Percentiles rank a stretch among this genome's conserved stretches.
Evolutionary conservation across 2,329 filamentous ascomycete genomes (phyloP).

Genomic region (Chaetothyriales sp.): DNA sequence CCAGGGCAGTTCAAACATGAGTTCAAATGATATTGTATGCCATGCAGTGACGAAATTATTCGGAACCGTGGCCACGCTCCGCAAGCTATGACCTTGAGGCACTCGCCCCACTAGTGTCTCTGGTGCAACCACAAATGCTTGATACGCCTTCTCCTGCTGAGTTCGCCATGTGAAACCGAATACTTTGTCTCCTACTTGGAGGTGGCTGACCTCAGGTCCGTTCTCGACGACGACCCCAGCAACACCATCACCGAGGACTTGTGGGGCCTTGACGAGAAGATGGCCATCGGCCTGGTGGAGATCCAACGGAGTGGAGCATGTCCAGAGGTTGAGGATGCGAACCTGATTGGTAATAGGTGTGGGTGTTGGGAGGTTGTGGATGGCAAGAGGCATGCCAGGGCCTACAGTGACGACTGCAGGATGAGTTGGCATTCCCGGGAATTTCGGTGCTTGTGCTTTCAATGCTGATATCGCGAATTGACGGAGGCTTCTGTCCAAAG

Average conservation of each 20-base stretch:
- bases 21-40: constrained; percentile 39
- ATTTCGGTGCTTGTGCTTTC: background rate
- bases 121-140: constrained; percentile 41
- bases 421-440: constrained; percentile 23
- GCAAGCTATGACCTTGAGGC: constrained; percentile 30
- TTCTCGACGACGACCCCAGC: constrained; percentile 42
- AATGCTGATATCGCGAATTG: background rate
- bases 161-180: constrained; percentile 41
- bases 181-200: constrained; percentile 43
- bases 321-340: constrained; percentile 43
- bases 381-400: constrained; percentile 23
- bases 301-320: constrained; percentile 47
- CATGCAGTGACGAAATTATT: constrained; percentile 49
- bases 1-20: constrained; percentile 44
- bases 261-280: constrained; percentile 38
- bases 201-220: constrained; percentile 31
- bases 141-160: constrained; percentile 39
- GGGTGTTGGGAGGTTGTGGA: constrained; percentile 25
- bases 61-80: constrained; percentile 40
- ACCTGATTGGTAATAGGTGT: constrained; percentile 33
- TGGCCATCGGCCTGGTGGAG: constrained; percentile 50
- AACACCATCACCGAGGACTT: constrained; percentile 38
- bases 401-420: constrained; percentile 29
- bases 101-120: constrained; percentile 37
- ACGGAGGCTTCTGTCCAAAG: no score